A percentile compares a stretch with the other conserved stretches of the same genome.
Conservation (phyloP, 768 basidiomycete species). For the Wakefieldia striispora region DNA sequence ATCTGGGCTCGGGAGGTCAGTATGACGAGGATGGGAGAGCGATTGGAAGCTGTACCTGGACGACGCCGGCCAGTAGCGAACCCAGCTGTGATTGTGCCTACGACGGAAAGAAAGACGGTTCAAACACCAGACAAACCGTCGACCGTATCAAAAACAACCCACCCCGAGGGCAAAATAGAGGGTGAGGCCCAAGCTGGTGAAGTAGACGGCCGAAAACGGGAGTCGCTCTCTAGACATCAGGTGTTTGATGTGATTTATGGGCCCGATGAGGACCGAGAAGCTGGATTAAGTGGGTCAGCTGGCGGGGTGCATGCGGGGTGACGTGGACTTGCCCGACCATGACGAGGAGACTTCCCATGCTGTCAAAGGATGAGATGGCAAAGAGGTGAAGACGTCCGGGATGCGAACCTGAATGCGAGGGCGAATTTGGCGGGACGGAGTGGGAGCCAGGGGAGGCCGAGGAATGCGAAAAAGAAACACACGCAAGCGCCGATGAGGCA, state of each 20-base stretch:
- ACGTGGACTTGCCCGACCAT: conserved; percentile 79
- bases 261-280: conserved; percentile 85
- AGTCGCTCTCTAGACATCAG: conserved; percentile 77
- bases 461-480: conserved; percentile 90
- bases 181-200: conserved; percentile 79
- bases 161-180: conserved; percentile 92
- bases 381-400: neutral
- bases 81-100: conserved; percentile 85
- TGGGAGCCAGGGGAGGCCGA: conserved; percentile 67
- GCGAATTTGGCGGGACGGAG: conserved; percentile 90
- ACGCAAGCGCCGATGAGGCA: conserved; percentile 89
- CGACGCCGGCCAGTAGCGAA: conserved; percentile 75
- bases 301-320: neutral
- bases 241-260: conserved; percentile 90
- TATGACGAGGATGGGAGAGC: neutral
- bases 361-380: conserved; percentile 28
- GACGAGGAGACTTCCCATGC: conserved; percentile 86
- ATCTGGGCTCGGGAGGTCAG: conserved; percentile 43
- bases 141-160: conserved; percentile 31
- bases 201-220: conserved; percentile 81
- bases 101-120: neutral
- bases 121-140: neutral
- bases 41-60: conserved; percentile 56
- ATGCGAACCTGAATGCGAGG: conserved; percentile 71
- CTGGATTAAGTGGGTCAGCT: conserved; percentile 34